These are phyloP conservation scores for Cyclotella kingstonii DNA, from an alignment of 108 stramenopile genomes.

Conservation along the genomic window DNA sequence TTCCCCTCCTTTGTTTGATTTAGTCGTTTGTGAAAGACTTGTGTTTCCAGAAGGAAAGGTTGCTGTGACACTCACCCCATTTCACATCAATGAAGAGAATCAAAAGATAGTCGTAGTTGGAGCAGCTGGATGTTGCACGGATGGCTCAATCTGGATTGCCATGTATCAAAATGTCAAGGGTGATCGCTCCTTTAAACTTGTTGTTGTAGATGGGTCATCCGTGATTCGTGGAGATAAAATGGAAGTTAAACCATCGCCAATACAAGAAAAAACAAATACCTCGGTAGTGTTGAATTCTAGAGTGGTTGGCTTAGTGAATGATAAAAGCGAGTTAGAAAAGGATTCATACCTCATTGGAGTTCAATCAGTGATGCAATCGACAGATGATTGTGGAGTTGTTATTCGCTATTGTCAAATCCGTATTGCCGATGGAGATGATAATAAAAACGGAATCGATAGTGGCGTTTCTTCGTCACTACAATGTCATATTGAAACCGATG, in stretches of 20 bases:
- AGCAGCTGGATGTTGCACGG: conserved; percentile 40
- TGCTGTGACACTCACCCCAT: conserved; percentile 28
- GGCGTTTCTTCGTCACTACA: neutral
- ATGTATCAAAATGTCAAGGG: conserved; percentile 3
- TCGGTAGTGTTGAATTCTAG: conserved; percentile 30
- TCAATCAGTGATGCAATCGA: conserved; percentile 21
- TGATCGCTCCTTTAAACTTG: conserved; percentile 16
- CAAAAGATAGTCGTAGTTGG: conserved; percentile 17
- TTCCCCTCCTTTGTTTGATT: conserved; percentile 3
- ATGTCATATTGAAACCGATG: conserved; percentile 6
- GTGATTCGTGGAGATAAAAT: conserved; percentile 5
- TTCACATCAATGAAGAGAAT: conserved; percentile 16
- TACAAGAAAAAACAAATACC: conserved; percentile 4
- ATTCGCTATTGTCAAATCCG: conserved; percentile 20
- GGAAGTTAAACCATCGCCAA: conserved; percentile 3
- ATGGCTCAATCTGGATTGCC: conserved; percentile 45
- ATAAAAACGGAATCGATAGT: neutral
- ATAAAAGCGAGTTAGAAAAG: neutral
- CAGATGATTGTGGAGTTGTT: conserved; percentile 10
- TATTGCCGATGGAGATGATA: conserved; percentile 12
- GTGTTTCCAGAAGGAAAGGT: conserved; percentile 26
- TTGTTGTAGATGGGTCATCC: conserved; percentile 30
- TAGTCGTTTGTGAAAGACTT: conserved; percentile 16
- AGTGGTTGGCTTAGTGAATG: conserved; percentile 10
- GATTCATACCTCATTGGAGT: conserved; percentile 15